Evolutionary conservation across 345 rosid species (phyloP).

Genomic region (Eucalyptus marginata): DNA sequence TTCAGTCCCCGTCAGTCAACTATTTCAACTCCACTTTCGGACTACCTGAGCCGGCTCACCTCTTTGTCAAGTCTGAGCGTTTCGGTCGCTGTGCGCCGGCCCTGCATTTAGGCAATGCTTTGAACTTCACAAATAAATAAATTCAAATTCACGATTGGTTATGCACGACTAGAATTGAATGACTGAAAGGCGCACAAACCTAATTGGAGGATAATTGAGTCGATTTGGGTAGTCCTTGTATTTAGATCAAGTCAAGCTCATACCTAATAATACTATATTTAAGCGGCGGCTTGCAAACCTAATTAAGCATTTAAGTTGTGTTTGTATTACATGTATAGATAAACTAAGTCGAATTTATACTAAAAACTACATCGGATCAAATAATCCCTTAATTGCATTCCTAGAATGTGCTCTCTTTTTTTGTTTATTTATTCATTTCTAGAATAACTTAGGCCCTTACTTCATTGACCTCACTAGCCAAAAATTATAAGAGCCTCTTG

Average conservation of each 20-base stretch:
- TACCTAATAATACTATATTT: not conserved
- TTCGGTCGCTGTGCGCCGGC: not conserved
- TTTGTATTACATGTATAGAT: not conserved
- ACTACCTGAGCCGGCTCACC: not conserved
- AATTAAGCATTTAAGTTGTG: not conserved
- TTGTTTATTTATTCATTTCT: no score
- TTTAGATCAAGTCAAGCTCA: not conserved
- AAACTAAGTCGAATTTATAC: not conserved
- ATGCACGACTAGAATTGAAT: not conserved
- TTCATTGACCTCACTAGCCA: not conserved
- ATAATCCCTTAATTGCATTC: not conserved
- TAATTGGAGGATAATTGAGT: not conserved
- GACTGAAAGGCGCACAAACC: not conserved
- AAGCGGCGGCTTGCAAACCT: not conserved
- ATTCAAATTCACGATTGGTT: not conserved
- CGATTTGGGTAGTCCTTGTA: not conserved
- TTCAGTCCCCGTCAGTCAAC: rapidly evolving
- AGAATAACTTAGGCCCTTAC: not conserved
- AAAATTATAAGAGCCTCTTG: not conserved
- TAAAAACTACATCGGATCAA: not conserved
- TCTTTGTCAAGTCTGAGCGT: not conserved
- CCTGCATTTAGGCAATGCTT: not conserved
- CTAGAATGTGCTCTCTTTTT: not conserved
- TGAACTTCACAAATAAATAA: not conserved
- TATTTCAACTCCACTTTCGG: not conserved